phyloP scores from a whole-genome alignment of 31 red algal species.

The Endocladia muricata region DNA sequence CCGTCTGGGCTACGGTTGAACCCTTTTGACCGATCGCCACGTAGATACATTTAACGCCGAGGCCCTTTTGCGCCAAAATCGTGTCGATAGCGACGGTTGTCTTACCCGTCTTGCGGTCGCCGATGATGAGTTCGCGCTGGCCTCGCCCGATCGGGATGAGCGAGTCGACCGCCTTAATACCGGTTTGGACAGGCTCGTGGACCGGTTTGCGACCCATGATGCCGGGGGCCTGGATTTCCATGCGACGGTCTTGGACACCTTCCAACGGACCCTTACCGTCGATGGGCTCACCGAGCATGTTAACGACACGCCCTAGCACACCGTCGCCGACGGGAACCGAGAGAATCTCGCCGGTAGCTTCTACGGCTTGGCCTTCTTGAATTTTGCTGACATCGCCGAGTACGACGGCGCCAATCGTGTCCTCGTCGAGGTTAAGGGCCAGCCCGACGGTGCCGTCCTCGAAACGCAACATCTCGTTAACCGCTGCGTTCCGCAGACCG shows the following conservation, averaged over 20 bases:
- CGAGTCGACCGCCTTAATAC: constrained; percentile 72
- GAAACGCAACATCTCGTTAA: constrained; percentile 78
- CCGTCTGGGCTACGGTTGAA: constrained; percentile 69
- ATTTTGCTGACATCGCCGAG: constrained; percentile 75
- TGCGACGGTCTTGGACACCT: constrained; percentile 29
- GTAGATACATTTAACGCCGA: constrained; percentile 64
- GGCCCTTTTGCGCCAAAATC: constrained; percentile 67
- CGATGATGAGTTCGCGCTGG: constrained; percentile 87
- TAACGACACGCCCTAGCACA: constrained; percentile 72
- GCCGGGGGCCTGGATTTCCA: constrained; percentile 78
- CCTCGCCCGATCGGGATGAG: constrained; percentile 81
- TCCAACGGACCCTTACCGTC: constrained; percentile 70
- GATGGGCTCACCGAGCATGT: constrained; percentile 72
- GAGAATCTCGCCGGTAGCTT: constrained; percentile 66
- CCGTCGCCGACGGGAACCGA: constrained; percentile 55
- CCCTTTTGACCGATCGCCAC: constrained; percentile 84
- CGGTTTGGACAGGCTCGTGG: constrained; percentile 75
- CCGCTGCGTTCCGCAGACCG: constrained; percentile 52
- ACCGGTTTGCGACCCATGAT: constrained; percentile 69
- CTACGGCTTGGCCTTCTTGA: constrained; percentile 63
- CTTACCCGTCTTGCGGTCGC: constrained; percentile 89
- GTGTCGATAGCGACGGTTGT: constrained; percentile 75
- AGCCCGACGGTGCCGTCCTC: constrained; percentile 53
- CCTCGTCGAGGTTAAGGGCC: constrained; percentile 77
- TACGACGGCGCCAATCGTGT: constrained; percentile 73